Evolutionary conservation across 495 filamentous ascomycete species (phyloP), one percentile per base, ranked within the genome.

Genomic region (Talaromyces ruber): DNA sequence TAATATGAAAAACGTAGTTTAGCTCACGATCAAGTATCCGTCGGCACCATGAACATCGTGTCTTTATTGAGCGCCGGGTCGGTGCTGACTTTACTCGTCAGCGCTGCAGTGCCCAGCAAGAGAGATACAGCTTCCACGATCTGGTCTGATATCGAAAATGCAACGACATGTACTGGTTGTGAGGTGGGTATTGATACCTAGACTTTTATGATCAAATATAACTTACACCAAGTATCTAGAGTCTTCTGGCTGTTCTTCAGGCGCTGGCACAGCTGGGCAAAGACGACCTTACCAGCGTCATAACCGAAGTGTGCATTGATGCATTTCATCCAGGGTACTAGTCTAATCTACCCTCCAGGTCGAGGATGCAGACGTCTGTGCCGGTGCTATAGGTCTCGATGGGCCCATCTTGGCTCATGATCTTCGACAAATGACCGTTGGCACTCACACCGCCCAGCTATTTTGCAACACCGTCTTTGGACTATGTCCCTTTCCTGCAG

Each of bases 291-390:
- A 69, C 73, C 6, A 34, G 63, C 28, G 70, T 77, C 1, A 62
- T 79, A 52, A 81, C 73, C 5, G 72, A 78, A 8, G 61, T 82
- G 6, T 84, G 80, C 68, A 73, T 74, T 66, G 28, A 39, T 37
- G 18, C 25, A 59, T 71, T 67, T 64, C 66, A 9, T 47, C 5
- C 21, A 28, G 1, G 12, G 6, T 51, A 24, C 6, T 30, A 11
- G 22, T 26, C 12, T 47, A n/a, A 26, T 14, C 26, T 2, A 21
- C 21, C 4, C 57, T 28, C 22, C 59, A 75, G 73, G 64, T 67
- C 47, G 72, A 79, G 60, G 81, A 82, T 58, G 52, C 64, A 39
- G 82, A 84, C 67, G 81, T 82, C 29, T 84, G 81, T 59, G 63
- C 69, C 12, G 80, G 79, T 6, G 63, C 74, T 16, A 73, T 84